Conservation (phyloP, 2,329 filamentous ascomycete genomes). For the Fusarium sp. region DNA sequence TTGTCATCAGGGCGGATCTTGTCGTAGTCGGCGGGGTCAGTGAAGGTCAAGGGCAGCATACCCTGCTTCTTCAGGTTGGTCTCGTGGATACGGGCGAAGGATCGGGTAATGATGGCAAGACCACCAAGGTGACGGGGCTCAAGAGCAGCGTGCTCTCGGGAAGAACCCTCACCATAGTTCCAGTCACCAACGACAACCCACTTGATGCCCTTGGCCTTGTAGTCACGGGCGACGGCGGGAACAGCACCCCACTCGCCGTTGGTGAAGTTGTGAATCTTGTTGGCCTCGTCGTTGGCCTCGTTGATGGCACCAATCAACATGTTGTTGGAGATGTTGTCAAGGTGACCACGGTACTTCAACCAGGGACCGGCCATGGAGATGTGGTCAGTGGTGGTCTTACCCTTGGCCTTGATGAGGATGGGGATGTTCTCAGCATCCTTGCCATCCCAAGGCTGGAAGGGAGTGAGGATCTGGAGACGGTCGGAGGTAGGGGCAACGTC, state of each 20-base stretch:
- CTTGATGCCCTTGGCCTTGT: conserved; percentile 96
- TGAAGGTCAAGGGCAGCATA: conserved; percentile 98
- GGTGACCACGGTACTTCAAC: conserved; percentile 98
- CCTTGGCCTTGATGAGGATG: conserved; percentile 97
- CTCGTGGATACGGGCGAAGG: conserved; percentile 99
- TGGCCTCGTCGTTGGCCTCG: conserved; percentile 94
- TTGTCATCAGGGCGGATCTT: conserved; percentile 95
- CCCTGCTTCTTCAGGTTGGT: conserved; percentile 99
- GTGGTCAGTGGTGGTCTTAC: conserved; percentile 98
- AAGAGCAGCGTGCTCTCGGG: conserved; percentile 97
- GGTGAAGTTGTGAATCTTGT: conserved; percentile 95
- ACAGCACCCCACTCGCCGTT: conserved; percentile 89
- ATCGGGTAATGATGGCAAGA: conserved; percentile 95
- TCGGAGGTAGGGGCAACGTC: conserved; percentile 90
- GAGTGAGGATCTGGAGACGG: conserved; percentile 91
- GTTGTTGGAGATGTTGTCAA: conserved; percentile 99
- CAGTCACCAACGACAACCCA: conserved; percentile 99
- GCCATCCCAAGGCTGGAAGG: conserved; percentile 91
- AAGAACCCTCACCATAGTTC: conserved; percentile 99
- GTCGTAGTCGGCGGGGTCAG: conserved; percentile 96
- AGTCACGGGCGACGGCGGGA: conserved; percentile 94
- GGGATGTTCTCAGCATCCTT: conserved; percentile 89
- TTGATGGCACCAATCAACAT: conserved; percentile 99
- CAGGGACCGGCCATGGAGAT: conserved; percentile 97
- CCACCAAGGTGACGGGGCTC: conserved; percentile 98